Conservation (phyloP, 2,329 filamentous ascomycete species). For the Verticillium alfalfae region DNA sequence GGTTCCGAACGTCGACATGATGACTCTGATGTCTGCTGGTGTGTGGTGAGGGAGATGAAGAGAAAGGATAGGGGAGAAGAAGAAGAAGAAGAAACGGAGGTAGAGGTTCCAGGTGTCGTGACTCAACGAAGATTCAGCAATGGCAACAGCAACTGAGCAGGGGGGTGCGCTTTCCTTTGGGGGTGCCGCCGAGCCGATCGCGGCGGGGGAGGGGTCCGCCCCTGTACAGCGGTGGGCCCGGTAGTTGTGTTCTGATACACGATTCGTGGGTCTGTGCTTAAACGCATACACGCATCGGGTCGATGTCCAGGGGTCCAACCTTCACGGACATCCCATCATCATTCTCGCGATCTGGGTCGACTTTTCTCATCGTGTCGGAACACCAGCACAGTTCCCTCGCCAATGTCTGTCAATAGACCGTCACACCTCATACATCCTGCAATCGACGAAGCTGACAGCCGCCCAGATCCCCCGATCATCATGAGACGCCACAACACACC, state of each 20-base stretch:
- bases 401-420: neutral
- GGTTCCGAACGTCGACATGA: conserved; percentile 83
- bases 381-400: no score
- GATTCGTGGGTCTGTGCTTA: neutral
- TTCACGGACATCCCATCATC: neutral
- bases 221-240: neutral
- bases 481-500: no score
- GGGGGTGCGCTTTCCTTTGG: neutral
- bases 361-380: no score
- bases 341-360: no score
- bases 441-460: neutral
- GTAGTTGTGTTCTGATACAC: neutral
- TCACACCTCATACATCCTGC: neutral
- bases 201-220: conserved; percentile 1
- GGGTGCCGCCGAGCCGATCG: neutral
- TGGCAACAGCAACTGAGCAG: neutral
- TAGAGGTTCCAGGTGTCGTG: conserved; percentile 1
- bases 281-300: neutral
- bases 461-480: neutral
- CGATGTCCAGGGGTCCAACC: neutral
- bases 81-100: neutral
- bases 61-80: neutral
- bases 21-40: conserved; percentile 17
- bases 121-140: conserved; percentile 6
- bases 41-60: neutral